phyloP scores from a whole-genome alignment of 2,329 filamentous ascomycete species.

The Colletotrichum gigasporum region DNA sequence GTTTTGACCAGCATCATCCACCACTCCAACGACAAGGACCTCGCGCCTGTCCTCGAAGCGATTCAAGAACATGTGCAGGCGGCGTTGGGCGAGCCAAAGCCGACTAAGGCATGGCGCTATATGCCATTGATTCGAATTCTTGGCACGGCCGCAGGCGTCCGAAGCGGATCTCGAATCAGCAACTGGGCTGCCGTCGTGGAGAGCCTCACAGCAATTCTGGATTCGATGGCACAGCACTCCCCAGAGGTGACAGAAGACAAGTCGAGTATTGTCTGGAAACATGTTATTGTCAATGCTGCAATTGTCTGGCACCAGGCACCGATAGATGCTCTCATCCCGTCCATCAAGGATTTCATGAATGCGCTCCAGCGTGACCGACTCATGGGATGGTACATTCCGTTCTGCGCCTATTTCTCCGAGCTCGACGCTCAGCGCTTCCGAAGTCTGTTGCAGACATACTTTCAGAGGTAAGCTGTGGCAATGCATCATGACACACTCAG shows the following conservation, averaged over 20 bases:
- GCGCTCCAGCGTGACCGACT: conserved; percentile 72
- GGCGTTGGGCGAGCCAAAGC: conserved; percentile 48
- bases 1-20: conserved; percentile 85
- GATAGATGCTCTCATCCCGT: conserved; percentile 80
- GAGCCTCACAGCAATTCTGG: conserved; percentile 62
- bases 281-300: conserved; percentile 65
- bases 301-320: conserved; percentile 80
- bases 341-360: conserved; percentile 72
- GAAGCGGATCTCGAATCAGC: conserved; percentile 78
- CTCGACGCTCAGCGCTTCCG: conserved; percentile 79
- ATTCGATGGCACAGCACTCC: conserved; percentile 52
- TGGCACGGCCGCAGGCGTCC: conserved; percentile 78
- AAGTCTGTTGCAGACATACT: conserved; percentile 79
- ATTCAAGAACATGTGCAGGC: conserved; percentile 62
- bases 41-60: conserved; percentile 72
- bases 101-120: conserved; percentile 48
- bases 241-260: conserved; percentile 46
- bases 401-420: conserved; percentile 84
- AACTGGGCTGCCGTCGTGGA: conserved; percentile 76
- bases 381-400: conserved; percentile 80
- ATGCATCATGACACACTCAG: background rate
- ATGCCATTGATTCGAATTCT: conserved; percentile 67
- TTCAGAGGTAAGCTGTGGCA: conserved; percentile 73
- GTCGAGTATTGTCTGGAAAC: conserved; percentile 62
- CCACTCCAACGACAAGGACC: conserved; percentile 78